Evolutionary conservation across 1,139 yeast species (phyloP).

Genomic region (Yamadazyma dendronema): DNA sequence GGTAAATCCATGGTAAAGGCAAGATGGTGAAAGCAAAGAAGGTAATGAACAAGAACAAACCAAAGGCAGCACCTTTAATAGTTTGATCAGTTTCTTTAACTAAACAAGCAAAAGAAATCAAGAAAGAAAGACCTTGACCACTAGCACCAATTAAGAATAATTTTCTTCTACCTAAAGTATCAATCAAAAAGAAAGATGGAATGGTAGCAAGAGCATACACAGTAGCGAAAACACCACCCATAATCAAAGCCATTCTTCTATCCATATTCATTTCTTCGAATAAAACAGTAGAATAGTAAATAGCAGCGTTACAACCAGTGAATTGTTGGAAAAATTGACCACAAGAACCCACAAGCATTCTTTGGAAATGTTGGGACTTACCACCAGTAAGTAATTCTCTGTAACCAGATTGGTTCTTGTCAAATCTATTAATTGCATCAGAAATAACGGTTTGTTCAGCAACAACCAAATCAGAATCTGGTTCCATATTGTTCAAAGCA

Average conservation of each 20-base stretch:
- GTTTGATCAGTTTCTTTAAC: slow-evolving; percentile 28
- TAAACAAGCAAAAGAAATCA: slow-evolving; percentile 44
- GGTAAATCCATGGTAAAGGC: slow-evolving; percentile 60
- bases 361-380: slow-evolving; percentile 52
- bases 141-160: slow-evolving; percentile 49
- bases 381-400: slow-evolving; percentile 59
- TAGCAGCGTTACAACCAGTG: slow-evolving; percentile 68
- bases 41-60: slow-evolving; percentile 51
- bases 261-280: slow-evolving; percentile 51
- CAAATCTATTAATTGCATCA: slow-evolving; percentile 42
- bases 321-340: slow-evolving; percentile 56
- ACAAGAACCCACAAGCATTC: slow-evolving; percentile 63
- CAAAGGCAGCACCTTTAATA: slow-evolving; percentile 51
- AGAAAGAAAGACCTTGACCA: slow-evolving; percentile 45
- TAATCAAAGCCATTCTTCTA: slow-evolving; percentile 52
- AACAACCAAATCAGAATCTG: slow-evolving; percentile 46
- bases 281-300: slow-evolving; percentile 64
- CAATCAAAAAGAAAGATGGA: slow-evolving; percentile 64
- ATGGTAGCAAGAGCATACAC: slow-evolving; percentile 61
- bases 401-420: slow-evolving; percentile 37
- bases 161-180: slow-evolving; percentile 66
- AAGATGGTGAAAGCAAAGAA: slow-evolving; percentile 58
- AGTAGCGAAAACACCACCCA: slow-evolving; percentile 66
- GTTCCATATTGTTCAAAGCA: slow-evolving; percentile 34
- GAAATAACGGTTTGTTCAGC: slow-evolving; percentile 42